Evolutionary conservation across 306 rosid species (phyloP), one percentile per base, ranked within the genome.

Genomic region (Gillenia trifoliata): DNA sequence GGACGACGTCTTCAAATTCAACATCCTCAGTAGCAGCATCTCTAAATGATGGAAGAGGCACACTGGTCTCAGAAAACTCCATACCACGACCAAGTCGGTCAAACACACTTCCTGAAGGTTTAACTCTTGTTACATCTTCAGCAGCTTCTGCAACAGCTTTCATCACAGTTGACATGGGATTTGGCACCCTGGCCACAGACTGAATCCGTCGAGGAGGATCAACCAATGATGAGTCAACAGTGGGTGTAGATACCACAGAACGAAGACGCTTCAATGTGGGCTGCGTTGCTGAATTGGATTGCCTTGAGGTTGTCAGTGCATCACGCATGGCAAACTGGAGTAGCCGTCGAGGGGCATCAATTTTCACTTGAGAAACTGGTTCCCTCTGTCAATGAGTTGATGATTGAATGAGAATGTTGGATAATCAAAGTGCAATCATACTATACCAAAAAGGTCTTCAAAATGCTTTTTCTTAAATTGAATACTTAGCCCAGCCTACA

Each of bases 101-200:
- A 88, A 94, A 94, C 71, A 94, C 99, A 83, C 89, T 90, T 31
- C 92, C 83, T 36, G 93, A 85, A 66, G 93, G 75, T 83, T 86
- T 94, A 83, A 84, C 83, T 83, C 89, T 87, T 36, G 70, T 76
- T 66, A 88, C 96, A 81, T 92, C 96, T 78, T 92, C 91, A 25
- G 99, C 93, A 82, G 97, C 98, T 78, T 91, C 97, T 1, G 93
- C 90, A 71, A 90, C 96, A 62, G 99, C 99, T 83, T 85, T 91
- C 67, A 94, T 88, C 29, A 92, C 93, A n/a, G 90, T 83, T 72
- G 96, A 87, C 97, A 92, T 89, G 70, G 93, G 88, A 85, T 87
- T 90, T 67, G 87, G 77, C 79, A 87, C 83, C 84, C 89, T 83
- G 25, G 92, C 84, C 65, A 84, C 78, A 64, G 88, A 82, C 73